A percentile compares a stretch with the other conserved stretches of the same genome.
phyloP scores from a whole-genome alignment of 805 yeast species.

The Teunomyces panamensis region DNA sequence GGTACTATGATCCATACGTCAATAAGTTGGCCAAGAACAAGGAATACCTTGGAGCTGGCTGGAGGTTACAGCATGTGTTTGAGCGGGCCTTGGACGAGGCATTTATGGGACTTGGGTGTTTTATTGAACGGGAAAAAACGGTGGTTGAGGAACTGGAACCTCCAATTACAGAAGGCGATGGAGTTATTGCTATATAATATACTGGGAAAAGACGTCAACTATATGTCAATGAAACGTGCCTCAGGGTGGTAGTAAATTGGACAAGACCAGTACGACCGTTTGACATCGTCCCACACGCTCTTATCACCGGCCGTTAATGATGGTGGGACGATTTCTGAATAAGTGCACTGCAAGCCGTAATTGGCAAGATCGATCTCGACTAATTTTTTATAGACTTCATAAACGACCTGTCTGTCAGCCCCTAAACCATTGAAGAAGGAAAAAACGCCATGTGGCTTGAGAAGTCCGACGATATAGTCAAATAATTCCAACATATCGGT shows the following conservation, averaged over 20 bases:
- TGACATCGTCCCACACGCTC: constrained; percentile 60
- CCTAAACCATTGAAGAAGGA: constrained; percentile 86
- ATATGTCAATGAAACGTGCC: constrained; percentile 40
- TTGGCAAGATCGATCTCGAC: constrained; percentile 76
- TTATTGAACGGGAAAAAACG: constrained; percentile 49
- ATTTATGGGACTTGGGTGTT: constrained; percentile 83
- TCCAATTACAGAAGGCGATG: background rate
- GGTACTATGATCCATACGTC: constrained; percentile 44
- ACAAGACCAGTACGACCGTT: constrained; percentile 66
- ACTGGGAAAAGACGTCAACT: too few species aligned
- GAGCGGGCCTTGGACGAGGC: constrained; percentile 82
- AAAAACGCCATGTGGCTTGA: constrained; percentile 79
- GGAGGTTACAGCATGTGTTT: constrained; percentile 65
- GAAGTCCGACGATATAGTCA: constrained; percentile 75
- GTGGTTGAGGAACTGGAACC: background rate
- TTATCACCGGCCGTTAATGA: constrained; percentile 30
- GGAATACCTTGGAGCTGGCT: constrained; percentile 83
- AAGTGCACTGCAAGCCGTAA: constrained; percentile 72
- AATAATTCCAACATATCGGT: constrained; percentile 82
- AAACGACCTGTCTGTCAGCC: constrained; percentile 42
- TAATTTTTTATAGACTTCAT: constrained; percentile 75
- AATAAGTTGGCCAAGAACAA: constrained; percentile 52
- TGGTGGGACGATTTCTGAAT: constrained; percentile 49
- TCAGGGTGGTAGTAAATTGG: constrained; percentile 68
- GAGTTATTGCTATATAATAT: background rate